These are phyloP conservation scores for Plasmodium knowlesi DNA, from an alignment of 169 alveolate species.

Conservation along the genomic window DNA sequence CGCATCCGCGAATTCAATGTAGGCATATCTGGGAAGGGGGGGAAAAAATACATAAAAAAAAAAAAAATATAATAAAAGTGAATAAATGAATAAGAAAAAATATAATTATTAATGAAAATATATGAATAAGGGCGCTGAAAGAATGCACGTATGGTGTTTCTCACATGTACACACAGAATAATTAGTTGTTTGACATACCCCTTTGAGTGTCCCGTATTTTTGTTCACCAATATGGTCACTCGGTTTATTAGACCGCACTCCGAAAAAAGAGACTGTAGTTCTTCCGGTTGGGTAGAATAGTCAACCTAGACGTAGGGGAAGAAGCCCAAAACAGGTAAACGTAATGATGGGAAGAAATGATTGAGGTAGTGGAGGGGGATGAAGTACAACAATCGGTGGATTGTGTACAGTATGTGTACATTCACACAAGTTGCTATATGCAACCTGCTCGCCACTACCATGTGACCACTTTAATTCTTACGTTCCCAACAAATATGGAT, in stretches of 20 bases:
- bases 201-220: constrained; percentile 93
- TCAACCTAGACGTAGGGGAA: constrained; percentile 86
- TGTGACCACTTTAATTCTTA: constrained; percentile 14
- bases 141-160: neutral
- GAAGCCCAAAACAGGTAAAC: neutral
- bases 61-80: too few species aligned
- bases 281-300: constrained; percentile 92
- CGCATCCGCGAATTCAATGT: constrained; percentile 91
- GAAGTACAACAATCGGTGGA: neutral
- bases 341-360: neutral
- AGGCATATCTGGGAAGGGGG: constrained; percentile 92
- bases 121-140: neutral
- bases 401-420: neutral
- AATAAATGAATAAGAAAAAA: neutral
- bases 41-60: neutral
- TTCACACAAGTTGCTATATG: neutral
- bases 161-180: neutral
- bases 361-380: neutral
- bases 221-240: constrained; percentile 93
- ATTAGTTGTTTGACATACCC: constrained; percentile 78
- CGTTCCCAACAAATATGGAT: constrained; percentile 86
- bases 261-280: constrained; percentile 91
- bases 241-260: constrained; percentile 92
- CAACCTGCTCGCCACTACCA: neutral
- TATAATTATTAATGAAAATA: neutral